Base-by-base conservation (phyloP, 352 stramenopile genomes). In the Phytopythium mirpurense region DNA sequence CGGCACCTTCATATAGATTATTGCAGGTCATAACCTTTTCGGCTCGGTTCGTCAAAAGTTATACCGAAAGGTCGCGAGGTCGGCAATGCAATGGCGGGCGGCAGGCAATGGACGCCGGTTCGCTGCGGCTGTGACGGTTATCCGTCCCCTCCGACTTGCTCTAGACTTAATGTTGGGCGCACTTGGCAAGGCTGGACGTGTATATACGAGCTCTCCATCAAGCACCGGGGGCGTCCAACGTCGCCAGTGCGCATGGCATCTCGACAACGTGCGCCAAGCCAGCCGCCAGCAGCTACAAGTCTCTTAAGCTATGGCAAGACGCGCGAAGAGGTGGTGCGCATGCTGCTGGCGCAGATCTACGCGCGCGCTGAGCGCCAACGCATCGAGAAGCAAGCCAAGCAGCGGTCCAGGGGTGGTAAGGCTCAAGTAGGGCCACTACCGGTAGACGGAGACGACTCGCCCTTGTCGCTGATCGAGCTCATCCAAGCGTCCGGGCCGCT, bases 401-500 rank as follows among this genome's bases (percentile, higher is more conserved):
- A 32, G 24, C 41, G 15, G 27, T 5, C 5, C 2, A 21, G 18
- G 18, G 19, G 8, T 21, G 1, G 14, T 23, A 29, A 14, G 16
- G 19, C 19, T 18, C 29, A 24, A 15, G 46, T 36, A 41, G 35
- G 2, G 43, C 3, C 19, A 32, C n/a, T n/a, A n/a, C n/a, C n/a
- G n/a, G n/a, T n/a, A n/a, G n/a, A n/a, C 12, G 40, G 50, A 21
- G 26, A 46, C 11, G 35, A 52, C 16, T 34, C 60, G 3, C 51
- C 70, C 9, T 50, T 88, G 42, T 80, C 74, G 56, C 60, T 88
- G 5, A 78, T 85, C 34, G 78, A 87, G 43, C 60, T 89, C 18
- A 78, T 87, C 27, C 67, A 87, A 43, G 74, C 75, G 29, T 85
- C 78, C 2, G 70, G 65, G 31, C 54, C 45, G 0, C 68, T 89